phyloP scores from a whole-genome alignment of 805 yeast genomes.

The Kluyveromyces starmeri region DNA sequence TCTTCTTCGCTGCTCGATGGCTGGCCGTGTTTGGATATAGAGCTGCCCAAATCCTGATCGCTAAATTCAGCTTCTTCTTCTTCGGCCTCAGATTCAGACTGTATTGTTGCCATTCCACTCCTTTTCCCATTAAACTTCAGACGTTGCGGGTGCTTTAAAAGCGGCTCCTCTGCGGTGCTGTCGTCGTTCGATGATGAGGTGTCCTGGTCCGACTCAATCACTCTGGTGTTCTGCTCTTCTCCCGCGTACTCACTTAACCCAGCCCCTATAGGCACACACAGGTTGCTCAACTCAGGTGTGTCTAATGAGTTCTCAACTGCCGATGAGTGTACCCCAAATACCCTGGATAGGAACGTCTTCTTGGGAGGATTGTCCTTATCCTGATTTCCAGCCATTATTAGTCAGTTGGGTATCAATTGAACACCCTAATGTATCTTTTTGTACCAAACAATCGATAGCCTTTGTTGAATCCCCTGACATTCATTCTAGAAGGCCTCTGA shows the following conservation, averaged over 20 bases:
- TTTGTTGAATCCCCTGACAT: too few species aligned
- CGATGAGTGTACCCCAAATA: slow-evolving; percentile 26
- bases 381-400: neutral
- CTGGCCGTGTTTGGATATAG: slow-evolving; percentile 4
- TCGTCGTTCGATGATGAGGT: slow-evolving; percentile 23
- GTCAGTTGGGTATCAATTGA: too few species aligned
- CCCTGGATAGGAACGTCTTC: slow-evolving; percentile 27
- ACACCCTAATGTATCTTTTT: too few species aligned
- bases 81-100: slow-evolving; percentile 3
- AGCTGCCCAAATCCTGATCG: slow-evolving; percentile 5
- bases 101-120: slow-evolving; percentile 1
- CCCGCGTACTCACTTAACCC: slow-evolving; percentile 5
- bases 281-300: slow-evolving; percentile 22
- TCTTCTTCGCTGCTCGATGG: slow-evolving; percentile 11
- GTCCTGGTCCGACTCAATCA: slow-evolving; percentile 30
- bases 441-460: too few species aligned
- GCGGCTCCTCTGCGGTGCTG: slow-evolving; percentile 5
- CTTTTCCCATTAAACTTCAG: neutral
- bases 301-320: slow-evolving; percentile 22
- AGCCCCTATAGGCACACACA: slow-evolving; percentile 9
- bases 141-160: slow-evolving; percentile 1
- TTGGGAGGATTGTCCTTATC: slow-evolving; percentile 6
- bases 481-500: too few species aligned
- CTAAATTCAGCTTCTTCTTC: neutral
- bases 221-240: slow-evolving; percentile 4